Percentiles rank a stretch among this genome's conserved stretches.
These are phyloP conservation scores for Uromyces viciae-fabae DNA, from an alignment of 1,284 basidiomycete species.

Conservation along the genomic window DNA sequence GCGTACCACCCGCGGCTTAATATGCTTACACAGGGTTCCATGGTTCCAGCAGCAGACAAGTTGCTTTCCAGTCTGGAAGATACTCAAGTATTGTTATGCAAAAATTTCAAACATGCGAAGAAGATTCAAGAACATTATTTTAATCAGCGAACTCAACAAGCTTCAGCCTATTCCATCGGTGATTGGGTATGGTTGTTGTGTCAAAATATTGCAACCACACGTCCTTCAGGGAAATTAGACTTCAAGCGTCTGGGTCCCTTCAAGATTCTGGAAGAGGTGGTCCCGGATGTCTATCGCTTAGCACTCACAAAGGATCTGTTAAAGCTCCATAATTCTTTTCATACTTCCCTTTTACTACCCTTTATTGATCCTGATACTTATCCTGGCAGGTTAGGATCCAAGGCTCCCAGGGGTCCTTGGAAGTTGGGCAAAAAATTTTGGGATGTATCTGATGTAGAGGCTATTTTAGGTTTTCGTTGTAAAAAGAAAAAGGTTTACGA, in stretches of 20 bases:
- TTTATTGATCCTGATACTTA: neutral
- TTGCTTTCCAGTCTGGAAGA: neutral
- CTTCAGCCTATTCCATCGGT: neutral
- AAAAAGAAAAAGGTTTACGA: neutral
- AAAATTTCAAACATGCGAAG: neutral
- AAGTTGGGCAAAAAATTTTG: neutral
- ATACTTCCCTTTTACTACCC: neutral
- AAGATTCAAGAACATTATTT: constrained; percentile 8
- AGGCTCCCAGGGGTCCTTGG: neutral
- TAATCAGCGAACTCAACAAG: neutral
- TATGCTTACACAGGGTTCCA: neutral
- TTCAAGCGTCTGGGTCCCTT: constrained; percentile 5
- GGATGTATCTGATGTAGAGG: neutral
- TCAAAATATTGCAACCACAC: neutral
- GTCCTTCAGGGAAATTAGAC: constrained; percentile 2
- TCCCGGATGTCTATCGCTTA: neutral
- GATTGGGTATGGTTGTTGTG: constrained; percentile 20
- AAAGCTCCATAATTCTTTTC: neutral
- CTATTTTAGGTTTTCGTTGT: neutral
- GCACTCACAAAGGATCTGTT: neutral
- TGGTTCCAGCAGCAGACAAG: neutral
- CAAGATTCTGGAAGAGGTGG: neutral
- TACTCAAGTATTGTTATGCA: neutral
- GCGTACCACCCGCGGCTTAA: constrained; percentile 16
- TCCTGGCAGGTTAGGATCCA: neutral